phyloP scores from a whole-genome alignment of 139 green algal species.

The Nannochloris sp. region DNA sequence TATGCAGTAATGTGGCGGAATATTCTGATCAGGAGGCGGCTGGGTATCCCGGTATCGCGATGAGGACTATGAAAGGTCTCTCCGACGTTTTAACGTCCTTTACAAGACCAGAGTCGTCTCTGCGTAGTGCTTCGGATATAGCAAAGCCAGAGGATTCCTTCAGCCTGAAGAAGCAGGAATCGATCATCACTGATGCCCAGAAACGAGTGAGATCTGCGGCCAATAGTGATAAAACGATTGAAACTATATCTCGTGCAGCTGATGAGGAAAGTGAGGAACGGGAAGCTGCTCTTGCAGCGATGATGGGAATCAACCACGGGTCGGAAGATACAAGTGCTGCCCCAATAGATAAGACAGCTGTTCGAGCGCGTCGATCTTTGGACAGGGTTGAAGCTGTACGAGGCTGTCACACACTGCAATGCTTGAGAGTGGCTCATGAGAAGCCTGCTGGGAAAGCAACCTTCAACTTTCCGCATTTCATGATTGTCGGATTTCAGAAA shows the following conservation, averaged over 20 bases:
- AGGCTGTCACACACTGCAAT: constrained; percentile 7
- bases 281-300: not conserved
- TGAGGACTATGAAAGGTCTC: not conserved
- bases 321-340: not conserved
- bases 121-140: no score
- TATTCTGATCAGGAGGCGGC: not conserved
- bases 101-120: no score
- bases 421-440: constrained; percentile 7
- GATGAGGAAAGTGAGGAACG: not conserved
- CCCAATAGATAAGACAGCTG: not conserved
- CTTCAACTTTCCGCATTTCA: constrained; percentile 12
- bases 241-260: not conserved
- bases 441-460: not conserved
- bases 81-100: not conserved
- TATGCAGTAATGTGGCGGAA: not conserved
- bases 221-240: not conserved
- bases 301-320: constrained; percentile 4
- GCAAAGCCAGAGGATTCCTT: no score
- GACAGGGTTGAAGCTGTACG: constrained; percentile 8
- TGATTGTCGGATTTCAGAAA: constrained; percentile 10
- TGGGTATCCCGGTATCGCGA: not conserved
- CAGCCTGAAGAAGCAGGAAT: not conserved
- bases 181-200: not conserved
- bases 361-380: constrained; percentile 2
- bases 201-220: constrained; percentile 2